Evolutionary conservation across 371 early-diverging fungal species (phyloP).

Genomic region (Globomyces sp.): DNA sequence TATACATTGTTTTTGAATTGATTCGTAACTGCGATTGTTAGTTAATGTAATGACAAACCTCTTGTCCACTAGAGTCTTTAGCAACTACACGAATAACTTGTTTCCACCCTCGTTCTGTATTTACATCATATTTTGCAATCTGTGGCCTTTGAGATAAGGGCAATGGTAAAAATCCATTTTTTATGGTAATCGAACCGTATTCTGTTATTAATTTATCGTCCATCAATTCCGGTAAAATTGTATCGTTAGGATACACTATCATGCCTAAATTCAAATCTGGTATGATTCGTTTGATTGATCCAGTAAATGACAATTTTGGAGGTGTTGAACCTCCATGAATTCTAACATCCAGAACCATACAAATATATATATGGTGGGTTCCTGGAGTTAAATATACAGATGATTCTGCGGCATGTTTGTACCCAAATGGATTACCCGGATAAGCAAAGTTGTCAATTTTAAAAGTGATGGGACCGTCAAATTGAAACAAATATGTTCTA

Average conservation of each 20-base stretch:
- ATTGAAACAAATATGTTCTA: conserved; percentile 30
- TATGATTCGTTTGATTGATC: conserved; percentile 31
- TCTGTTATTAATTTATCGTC: conserved; percentile 36
- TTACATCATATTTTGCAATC: conserved; percentile 13
- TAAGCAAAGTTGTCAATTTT: conserved; percentile 42
- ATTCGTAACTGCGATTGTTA: not conserved
- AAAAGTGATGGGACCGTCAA: conserved; percentile 34
- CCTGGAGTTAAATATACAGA: conserved; percentile 41
- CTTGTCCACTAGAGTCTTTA: conserved; percentile 17
- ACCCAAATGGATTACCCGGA: conserved; percentile 44
- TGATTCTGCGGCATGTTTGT: conserved; percentile 32
- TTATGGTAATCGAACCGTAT: conserved; percentile 37
- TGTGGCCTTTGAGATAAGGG: not conserved
- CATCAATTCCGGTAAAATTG: conserved; percentile 40
- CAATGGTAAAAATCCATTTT: conserved; percentile 30
- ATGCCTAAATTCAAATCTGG: conserved; percentile 30
- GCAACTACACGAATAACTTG: conserved; percentile 31
- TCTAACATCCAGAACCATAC: conserved; percentile 62
- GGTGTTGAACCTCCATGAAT: conserved; percentile 26
- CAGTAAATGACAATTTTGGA: conserved; percentile 45
- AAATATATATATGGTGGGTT: conserved; percentile 51
- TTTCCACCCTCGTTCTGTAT: conserved; percentile 26
- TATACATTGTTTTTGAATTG: conserved; percentile 15
- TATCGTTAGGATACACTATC: conserved; percentile 32
- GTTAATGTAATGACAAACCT: conserved; percentile 21